phyloP scores from a whole-genome alignment of 2,329 filamentous ascomycete genomes.

The Pseudocercospora fuligena region DNA sequence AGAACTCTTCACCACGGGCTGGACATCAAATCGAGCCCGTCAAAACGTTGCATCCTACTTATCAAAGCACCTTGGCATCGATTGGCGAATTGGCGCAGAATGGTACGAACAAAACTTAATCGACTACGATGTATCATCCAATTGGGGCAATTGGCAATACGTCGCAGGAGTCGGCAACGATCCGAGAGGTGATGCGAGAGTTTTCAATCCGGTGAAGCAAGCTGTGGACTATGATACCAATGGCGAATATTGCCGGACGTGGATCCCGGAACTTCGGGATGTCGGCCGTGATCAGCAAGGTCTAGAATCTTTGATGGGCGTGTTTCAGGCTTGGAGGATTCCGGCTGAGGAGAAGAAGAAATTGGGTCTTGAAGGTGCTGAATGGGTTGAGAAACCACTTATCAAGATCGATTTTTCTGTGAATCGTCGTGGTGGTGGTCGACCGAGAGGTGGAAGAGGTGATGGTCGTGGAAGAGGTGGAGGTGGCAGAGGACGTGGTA shows the following conservation, averaged over 20 bases:
- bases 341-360: slow-evolving; percentile 61
- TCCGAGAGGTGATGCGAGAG: slow-evolving; percentile 70
- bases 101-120: slow-evolving; percentile 78
- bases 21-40: slow-evolving; percentile 75
- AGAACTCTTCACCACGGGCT: slow-evolving; percentile 75
- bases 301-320: slow-evolving; percentile 54
- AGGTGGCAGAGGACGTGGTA: slow-evolving; percentile 6
- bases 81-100: slow-evolving; percentile 81
- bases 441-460: slow-evolving; percentile 34
- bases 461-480: slow-evolving; percentile 25
- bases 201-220: slow-evolving; percentile 84
- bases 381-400: slow-evolving; percentile 71
- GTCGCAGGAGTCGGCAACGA: slow-evolving; percentile 80
- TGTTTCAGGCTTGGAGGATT: slow-evolving; percentile 75
- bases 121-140: slow-evolving; percentile 71
- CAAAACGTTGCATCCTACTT: slow-evolving; percentile 80
- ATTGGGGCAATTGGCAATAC: slow-evolving; percentile 68
- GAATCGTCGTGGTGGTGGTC: slow-evolving; percentile 46
- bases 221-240: slow-evolving; percentile 75
- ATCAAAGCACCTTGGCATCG: slow-evolving; percentile 72
- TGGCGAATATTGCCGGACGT: slow-evolving; percentile 72
- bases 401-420: slow-evolving; percentile 68
- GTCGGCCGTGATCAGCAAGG: slow-evolving; percentile 44
- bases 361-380: slow-evolving; percentile 60
- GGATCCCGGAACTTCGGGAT: slow-evolving; percentile 69